Conservation (phyloP, 148 eudicot species). For the Chenopodium suecicum region DNA sequence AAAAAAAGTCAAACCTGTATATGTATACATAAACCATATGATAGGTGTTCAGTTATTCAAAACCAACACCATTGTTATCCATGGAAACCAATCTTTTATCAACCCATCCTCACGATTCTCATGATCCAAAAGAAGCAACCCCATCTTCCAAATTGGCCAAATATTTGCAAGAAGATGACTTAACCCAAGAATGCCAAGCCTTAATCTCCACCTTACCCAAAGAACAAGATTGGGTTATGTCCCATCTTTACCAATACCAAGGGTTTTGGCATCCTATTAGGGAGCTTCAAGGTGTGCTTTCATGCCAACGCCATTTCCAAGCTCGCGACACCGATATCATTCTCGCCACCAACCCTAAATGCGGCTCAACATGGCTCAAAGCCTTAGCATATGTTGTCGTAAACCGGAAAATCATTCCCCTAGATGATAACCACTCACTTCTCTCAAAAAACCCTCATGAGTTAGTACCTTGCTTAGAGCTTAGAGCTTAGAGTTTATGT, state of each 20-base stretch:
- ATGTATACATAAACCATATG: neutral
- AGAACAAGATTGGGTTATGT: slow-evolving; percentile 25
- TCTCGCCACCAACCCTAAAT: slow-evolving; percentile 44
- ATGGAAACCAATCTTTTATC: slow-evolving; percentile 14
- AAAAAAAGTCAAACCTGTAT: too few species aligned
- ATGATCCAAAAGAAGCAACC: neutral
- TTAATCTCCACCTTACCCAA: slow-evolving; percentile 26
- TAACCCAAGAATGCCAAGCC: slow-evolving; percentile 33
- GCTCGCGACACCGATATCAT: slow-evolving; percentile 45
- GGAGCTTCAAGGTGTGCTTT: slow-evolving; percentile 40
- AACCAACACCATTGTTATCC: neutral
- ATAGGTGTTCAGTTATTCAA: neutral
- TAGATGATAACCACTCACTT: slow-evolving; percentile 22
- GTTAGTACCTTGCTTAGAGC: slow-evolving; percentile 38
- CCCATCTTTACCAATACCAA: slow-evolving; percentile 46
- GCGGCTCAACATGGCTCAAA: slow-evolving; percentile 55
- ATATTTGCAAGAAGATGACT: slow-evolving; percentile 29
- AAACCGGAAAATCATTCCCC: slow-evolving; percentile 6
- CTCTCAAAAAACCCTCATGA: slow-evolving; percentile 32
- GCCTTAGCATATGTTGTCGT: slow-evolving; percentile 33
- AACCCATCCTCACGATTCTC: neutral
- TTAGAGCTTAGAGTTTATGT: slow-evolving; percentile 29
- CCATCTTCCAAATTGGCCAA: slow-evolving; percentile 5
- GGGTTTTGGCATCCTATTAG: slow-evolving; percentile 47
- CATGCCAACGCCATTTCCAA: slow-evolving; percentile 52